phyloP scores from a whole-genome alignment of 1,284 basidiomycete genomes.

The Austroboletus niveus region DNA sequence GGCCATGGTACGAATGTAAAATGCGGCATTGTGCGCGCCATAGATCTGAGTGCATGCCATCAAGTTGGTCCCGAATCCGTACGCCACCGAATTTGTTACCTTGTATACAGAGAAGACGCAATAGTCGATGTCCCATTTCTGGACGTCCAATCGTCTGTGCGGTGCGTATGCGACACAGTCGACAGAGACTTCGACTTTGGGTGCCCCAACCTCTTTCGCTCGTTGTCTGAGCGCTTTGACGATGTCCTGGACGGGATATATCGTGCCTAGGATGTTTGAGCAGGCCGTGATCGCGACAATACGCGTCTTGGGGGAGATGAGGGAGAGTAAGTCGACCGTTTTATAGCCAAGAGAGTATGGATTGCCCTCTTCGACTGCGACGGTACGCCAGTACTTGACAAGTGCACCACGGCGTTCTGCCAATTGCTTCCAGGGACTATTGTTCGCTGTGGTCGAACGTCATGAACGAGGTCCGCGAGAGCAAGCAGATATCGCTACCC shows the following conservation, averaged over 20 bases:
- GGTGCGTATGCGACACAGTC: slow-evolving; percentile 83
- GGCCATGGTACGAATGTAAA: slow-evolving; percentile 54
- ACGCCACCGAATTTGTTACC: slow-evolving; percentile 38
- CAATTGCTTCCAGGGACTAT: slow-evolving; percentile 75
- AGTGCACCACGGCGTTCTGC: slow-evolving; percentile 55
- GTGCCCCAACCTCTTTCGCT: slow-evolving; percentile 53
- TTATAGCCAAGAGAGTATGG: slow-evolving; percentile 63
- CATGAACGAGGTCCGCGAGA: not conserved
- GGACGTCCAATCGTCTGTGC: slow-evolving; percentile 67
- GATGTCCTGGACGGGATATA: slow-evolving; percentile 60
- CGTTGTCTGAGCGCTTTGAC: slow-evolving; percentile 49
- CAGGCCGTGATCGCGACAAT: slow-evolving; percentile 74
- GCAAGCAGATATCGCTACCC: slow-evolving; percentile 39
- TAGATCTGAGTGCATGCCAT: slow-evolving; percentile 54
- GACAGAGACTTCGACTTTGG: slow-evolving; percentile 62
- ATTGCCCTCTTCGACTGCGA: slow-evolving; percentile 50
- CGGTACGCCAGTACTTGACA: slow-evolving; percentile 60
- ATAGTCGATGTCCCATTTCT: slow-evolving; percentile 75
- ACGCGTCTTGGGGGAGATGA: slow-evolving; percentile 65
- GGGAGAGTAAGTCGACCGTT: slow-evolving; percentile 55
- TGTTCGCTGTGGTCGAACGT: slow-evolving; percentile 52
- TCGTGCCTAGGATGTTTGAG: slow-evolving; percentile 73
- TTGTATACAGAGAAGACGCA: slow-evolving; percentile 76
- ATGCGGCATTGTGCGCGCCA: slow-evolving; percentile 66
- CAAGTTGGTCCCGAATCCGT: not conserved